Conservation (phyloP, 768 basidiomycete species). For the Panellus pusillus region DNA sequence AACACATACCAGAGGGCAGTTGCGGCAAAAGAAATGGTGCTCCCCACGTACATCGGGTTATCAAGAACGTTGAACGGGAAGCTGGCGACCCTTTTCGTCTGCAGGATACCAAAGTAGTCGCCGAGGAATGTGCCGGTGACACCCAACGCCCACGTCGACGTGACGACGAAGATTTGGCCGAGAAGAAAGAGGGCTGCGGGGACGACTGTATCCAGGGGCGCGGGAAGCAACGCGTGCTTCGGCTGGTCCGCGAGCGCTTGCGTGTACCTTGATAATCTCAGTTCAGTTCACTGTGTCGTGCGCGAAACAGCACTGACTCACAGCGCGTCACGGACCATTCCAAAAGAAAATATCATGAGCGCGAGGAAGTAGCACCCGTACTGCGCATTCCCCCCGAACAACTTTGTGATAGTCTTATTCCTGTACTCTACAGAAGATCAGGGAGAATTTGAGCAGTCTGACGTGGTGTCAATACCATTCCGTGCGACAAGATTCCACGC, state of each 20-base stretch:
- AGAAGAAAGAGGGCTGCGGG: constrained; percentile 60
- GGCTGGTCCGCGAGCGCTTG: constrained; percentile 80
- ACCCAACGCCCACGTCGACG: constrained; percentile 88
- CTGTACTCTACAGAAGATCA: constrained; percentile 50
- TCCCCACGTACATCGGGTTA: constrained; percentile 98
- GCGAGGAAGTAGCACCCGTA: constrained; percentile 89
- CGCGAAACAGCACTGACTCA: constrained; percentile 38
- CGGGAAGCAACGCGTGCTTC: constrained; percentile 58
- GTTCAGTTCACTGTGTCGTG: background rate
- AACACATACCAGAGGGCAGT: constrained; percentile 77
- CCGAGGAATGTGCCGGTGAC: constrained; percentile 91
- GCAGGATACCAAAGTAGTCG: constrained; percentile 80
- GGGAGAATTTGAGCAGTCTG: background rate
- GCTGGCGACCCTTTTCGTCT: constrained; percentile 25
- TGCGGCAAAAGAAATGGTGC: constrained; percentile 85
- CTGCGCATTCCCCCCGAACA: constrained; percentile 72
- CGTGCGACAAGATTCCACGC: constrained; percentile 96
- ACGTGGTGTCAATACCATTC: constrained; percentile 59
- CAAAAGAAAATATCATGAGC: constrained; percentile 78
- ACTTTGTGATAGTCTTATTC: constrained; percentile 84
- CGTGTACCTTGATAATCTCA: constrained; percentile 61
- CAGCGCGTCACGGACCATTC: constrained; percentile 84
- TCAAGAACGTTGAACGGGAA: constrained; percentile 95
- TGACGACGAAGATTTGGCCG: constrained; percentile 85
- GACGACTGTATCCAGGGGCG: constrained; percentile 59